phyloP scores from a whole-genome alignment of 2,329 filamentous ascomycete species.

The Tympanopsis confertula region DNA sequence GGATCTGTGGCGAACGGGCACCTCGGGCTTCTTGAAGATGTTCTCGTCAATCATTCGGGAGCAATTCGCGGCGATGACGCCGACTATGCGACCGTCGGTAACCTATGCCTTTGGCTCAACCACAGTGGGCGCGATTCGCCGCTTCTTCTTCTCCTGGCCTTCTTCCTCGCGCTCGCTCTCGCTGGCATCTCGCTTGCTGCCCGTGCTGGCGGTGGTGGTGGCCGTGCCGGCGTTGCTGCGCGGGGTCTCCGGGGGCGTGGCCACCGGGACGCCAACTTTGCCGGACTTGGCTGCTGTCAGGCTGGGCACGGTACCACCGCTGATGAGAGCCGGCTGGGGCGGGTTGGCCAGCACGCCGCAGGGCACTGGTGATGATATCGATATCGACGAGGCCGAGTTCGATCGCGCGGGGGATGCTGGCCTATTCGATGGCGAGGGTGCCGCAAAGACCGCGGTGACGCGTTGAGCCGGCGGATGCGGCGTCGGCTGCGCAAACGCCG shows the following conservation, averaged over 20 bases:
- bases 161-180: slow-evolving; percentile 39
- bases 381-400: slow-evolving; percentile 73
- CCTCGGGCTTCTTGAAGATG: too few relatives aligned
- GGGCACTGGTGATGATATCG: slow-evolving; percentile 42
- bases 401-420: slow-evolving; percentile 76
- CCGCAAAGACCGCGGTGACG: slow-evolving; percentile 31
- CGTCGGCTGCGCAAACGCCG: slow-evolving; percentile 47
- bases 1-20: too few relatives aligned
- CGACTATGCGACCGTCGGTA: too few relatives aligned
- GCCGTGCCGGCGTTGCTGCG: slow-evolving; percentile 43
- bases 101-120: too few relatives aligned
- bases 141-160: slow-evolving; percentile 48
- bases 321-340: too few relatives aligned
- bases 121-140: slow-evolving; percentile 58
- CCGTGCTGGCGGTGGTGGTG: slow-evolving; percentile 22
- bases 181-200: slow-evolving; percentile 43
- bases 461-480: slow-evolving; percentile 45
- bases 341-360: slow-evolving; percentile 62
- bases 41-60: too few relatives aligned
- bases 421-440: slow-evolving; percentile 49
- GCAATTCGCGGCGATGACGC: too few relatives aligned
- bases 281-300: slow-evolving; percentile 64
- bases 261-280: slow-evolving; percentile 59
- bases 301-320: slow-evolving; percentile 64
- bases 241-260: slow-evolving; percentile 85